Percentiles rank a stretch among this genome's conserved stretches.
phyloP scores from a whole-genome alignment of 2,329 filamentous ascomycete species.

The Apiospora rasikravindrae region DNA sequence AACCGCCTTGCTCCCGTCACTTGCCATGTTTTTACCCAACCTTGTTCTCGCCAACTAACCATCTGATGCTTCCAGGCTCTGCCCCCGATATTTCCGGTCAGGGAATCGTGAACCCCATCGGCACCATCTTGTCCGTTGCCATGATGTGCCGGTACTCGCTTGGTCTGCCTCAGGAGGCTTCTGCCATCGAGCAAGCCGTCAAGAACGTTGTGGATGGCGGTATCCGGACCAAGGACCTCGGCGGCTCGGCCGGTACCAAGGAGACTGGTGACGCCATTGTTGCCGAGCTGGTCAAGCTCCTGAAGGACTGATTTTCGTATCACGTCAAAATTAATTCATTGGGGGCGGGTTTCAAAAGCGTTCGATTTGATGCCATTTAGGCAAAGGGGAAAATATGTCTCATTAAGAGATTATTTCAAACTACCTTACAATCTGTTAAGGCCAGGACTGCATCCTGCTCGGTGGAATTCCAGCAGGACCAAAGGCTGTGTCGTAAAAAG shows the following conservation, averaged over 20 bases:
- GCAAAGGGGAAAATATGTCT: background rate
- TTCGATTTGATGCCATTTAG: background rate
- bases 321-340: background rate
- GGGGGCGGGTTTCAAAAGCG: background rate
- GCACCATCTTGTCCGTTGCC: conserved; percentile 87
- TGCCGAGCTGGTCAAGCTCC: conserved; percentile 72
- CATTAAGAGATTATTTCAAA: background rate
- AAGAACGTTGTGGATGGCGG: conserved; percentile 79
- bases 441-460: background rate
- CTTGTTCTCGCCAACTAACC: background rate
- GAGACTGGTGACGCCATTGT: conserved; percentile 83
- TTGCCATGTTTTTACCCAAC: background rate
- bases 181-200: conserved; percentile 81
- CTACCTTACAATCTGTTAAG: background rate
- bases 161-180: conserved; percentile 76
- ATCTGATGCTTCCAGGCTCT: conserved; percentile 60
- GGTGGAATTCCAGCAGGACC: background rate
- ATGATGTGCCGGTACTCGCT: conserved; percentile 98
- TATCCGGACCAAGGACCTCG: conserved; percentile 82
- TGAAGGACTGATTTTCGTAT: conserved; percentile 48
- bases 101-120: conserved; percentile 90
- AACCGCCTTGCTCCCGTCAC: background rate
- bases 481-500: background rate
- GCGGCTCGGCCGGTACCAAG: conserved; percentile 73
- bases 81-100: conserved; percentile 93